Conservation (phyloP, 179 eudicot species). For the Camellia oleifera region DNA sequence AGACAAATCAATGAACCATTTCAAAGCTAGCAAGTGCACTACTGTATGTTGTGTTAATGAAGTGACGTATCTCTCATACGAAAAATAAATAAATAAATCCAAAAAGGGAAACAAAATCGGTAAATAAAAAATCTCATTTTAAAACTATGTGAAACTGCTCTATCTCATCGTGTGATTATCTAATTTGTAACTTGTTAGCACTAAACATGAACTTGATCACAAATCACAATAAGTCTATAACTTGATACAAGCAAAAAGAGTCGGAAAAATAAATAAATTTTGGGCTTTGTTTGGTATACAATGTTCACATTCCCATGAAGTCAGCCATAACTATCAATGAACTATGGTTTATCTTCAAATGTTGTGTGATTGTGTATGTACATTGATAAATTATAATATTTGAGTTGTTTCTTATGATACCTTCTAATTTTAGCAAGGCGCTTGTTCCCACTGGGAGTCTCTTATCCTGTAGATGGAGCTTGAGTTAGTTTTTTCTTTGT, state of each 20-base stretch:
- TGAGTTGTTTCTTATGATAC: slow-evolving; percentile 15
- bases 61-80: no score
- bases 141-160: background rate
- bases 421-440: slow-evolving; percentile 49
- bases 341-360: no score
- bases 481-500: slow-evolving; percentile 8
- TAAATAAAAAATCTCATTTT: no score
- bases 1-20: background rate
- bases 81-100: no score
- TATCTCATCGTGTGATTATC: background rate
- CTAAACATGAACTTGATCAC: background rate
- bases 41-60: background rate
- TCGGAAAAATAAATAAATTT: no score
- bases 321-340: no score
- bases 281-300: no score
- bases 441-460: slow-evolving; percentile 51
- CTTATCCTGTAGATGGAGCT: slow-evolving; percentile 36
- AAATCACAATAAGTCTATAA: no score
- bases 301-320: no score
- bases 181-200: no score
- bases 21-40: background rate
- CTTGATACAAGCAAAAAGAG: no score
- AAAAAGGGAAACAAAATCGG: no score
- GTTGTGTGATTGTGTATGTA: background rate
- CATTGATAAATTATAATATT: background rate